Percentiles rank a stretch among this genome's conserved stretches.
phyloP scores from a whole-genome alignment of 2,329 filamentous ascomycete genomes.

The Fusarium annulatum region DNA sequence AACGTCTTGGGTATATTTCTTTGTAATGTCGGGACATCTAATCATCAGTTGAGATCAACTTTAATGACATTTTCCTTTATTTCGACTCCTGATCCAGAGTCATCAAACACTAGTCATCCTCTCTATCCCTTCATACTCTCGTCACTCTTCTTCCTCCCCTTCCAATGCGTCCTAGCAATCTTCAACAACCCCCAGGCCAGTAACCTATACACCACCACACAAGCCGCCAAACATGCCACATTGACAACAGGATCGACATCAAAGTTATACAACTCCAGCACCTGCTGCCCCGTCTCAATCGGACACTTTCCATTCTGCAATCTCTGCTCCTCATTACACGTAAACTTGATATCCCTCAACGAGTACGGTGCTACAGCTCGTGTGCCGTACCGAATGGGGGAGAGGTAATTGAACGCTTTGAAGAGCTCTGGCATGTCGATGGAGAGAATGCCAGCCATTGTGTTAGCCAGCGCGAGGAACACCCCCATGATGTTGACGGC shows the following conservation, averaged over 20 bases:
- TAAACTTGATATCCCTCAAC: conserved; percentile 69
- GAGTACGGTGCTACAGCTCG: conserved; percentile 75
- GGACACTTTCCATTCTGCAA: conserved; percentile 71
- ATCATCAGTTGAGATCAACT: not conserved
- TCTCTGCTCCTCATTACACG: conserved; percentile 69
- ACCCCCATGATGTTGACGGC: conserved; percentile 78
- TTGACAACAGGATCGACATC: conserved; percentile 71
- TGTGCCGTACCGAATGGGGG: conserved; percentile 76
- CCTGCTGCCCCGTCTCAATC: conserved; percentile 73
- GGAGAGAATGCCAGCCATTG: conserved; percentile 77
- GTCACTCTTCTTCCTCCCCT: conserved; percentile 44
- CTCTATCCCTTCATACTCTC: conserved; percentile 13
- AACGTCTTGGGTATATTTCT: no score
- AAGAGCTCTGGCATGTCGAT: conserved; percentile 76
- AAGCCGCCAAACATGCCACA: conserved; percentile 70
- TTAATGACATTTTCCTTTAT: accelerated
- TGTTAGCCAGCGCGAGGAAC: conserved; percentile 75
- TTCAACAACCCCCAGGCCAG: conserved; percentile 70
- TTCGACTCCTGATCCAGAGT: not conserved
- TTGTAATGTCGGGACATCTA: no score
- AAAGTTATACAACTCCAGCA: conserved; percentile 74
- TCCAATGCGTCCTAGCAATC: conserved; percentile 65
- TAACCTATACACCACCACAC: conserved; percentile 72
- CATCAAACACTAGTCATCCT: accelerated
- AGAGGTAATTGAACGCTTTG: conserved; percentile 76